Conservation (phyloP, 345 rosid species). For the Citrus trifoliata region DNA sequence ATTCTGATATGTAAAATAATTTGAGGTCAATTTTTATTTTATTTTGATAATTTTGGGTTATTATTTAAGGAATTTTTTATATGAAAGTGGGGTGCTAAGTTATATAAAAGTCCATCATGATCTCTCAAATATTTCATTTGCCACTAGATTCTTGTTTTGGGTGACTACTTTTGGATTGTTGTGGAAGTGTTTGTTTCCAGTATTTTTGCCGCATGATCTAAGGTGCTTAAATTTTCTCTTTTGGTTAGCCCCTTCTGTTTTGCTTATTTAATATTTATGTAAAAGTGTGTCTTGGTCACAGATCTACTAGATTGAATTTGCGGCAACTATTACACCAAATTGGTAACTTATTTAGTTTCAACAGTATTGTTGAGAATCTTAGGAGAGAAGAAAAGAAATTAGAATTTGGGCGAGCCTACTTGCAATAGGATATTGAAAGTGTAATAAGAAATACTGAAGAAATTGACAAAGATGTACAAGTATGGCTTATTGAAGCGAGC, state of each 20-base stretch:
- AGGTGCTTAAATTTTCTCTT: not conserved
- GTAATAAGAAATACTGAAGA: not conserved
- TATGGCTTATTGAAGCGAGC: not conserved
- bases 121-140: too few relatives aligned
- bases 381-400: not conserved
- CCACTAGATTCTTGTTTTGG: too few relatives aligned
- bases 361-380: not conserved
- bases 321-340: not conserved
- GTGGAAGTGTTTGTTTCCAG: too few relatives aligned
- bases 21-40: too few relatives aligned
- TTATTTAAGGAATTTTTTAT: too few relatives aligned
- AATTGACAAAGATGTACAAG: not conserved
- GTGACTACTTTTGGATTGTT: too few relatives aligned
- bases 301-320: not conserved
- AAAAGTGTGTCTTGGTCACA: not conserved
- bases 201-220: not conserved
- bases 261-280: not conserved
- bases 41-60: too few relatives aligned
- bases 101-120: too few relatives aligned
- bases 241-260: not conserved
- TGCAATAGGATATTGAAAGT: not conserved
- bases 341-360: not conserved
- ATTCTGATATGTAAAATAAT: too few relatives aligned
- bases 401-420: too few relatives aligned
- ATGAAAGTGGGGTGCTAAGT: too few relatives aligned